Evolutionary conservation across 1,284 basidiomycete species (phyloP), one percentile per base, ranked within the genome.

Genomic region (Boletus subluridellus): DNA sequence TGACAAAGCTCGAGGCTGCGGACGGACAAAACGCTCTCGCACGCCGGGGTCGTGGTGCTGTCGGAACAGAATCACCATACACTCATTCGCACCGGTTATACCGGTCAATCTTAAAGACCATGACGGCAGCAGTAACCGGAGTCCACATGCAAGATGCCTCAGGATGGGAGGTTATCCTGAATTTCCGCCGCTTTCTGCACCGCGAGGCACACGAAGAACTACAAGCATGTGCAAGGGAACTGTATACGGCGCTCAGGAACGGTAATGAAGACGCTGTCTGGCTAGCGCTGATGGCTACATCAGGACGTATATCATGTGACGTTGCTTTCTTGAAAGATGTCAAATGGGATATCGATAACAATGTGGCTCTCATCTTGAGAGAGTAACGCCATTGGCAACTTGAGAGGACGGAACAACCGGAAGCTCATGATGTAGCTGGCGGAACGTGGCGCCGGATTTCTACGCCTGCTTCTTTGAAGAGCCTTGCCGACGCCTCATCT

Each of bases 201-300:
- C 67, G 65, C 6, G 73, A 82, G 52, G 82, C 80, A 4, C 86
- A 95, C 61, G 81, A 82, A 54, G 92, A 94, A 66, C 75, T 96
- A 26, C 90, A 92, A 66, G 68, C 67, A 2, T 80, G 75, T 65
- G 91, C 90, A 28, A 77, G 81, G 61, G 77, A 79, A 39, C 71
- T 96, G 54, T 96, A 91, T 70, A 60, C 69, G 4, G 82, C 82
- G 21, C 77, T 93, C 41, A 79, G 75, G 28, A 71, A 67, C 60
- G 78, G 82, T 17, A 92, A 95, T 65, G 80, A 80, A 44, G 94
- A 96, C 73, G 82, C 85, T 1, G 85, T 95, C 5, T 96, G 94
- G 94, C 70, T 95, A 41, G 85, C 80, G 9, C 74, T 96, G 54
- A 74, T 71, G 32, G 83, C 82, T 10, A 90, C 87, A 0, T 69